Evolutionary conservation across 257 asterid genomes (phyloP), one percentile per base, ranked within the genome.

Genomic region (Orobanche coerulescens): DNA sequence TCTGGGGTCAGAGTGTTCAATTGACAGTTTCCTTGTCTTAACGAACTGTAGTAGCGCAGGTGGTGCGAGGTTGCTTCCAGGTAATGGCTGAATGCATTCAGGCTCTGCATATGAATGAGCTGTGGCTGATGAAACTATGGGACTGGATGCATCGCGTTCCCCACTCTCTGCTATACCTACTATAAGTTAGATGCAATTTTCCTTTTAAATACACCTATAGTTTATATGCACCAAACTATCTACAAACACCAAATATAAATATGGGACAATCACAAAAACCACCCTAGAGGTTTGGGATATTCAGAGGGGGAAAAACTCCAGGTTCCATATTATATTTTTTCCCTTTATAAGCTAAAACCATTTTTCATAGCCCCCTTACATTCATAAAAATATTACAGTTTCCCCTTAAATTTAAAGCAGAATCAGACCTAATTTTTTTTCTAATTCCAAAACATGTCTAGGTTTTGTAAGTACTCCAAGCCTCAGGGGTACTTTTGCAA

Each of bases 1-100:
- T 76, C 93, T 82, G 59, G 96, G 91, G 59, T 89, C 97, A 55
- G 95, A 80, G 48, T 93, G 96, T 73, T 89, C 97, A 40, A 68
- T 68, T 62, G 97, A 87, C 74, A 89, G 77, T 79, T 89, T 93
- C 69, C 99, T 76, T 22, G 95, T 76, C 77, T 93, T 93, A 7
- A 95, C 94, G 76, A 84, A 89, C 73, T 89, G 97, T 54, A 93
- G 84, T 71, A 84, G 58, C 11, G 94, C 78, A 14, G 90, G 81
- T 52, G 92, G 82, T 34, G 90, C 59, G 47, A 78, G 53, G 67
- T 70, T 89, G 88, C 76, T 85, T 73, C 79, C 93, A 67, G 97
- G 79, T 76, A 84, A 64, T 62, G 94, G 72, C 75, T 80, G 97
- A 58, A 70, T 66, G 70, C 78, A 77, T 40, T 85, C 97, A 55